Evolutionary conservation across 495 filamentous ascomycete species (phyloP), one percentile per base, ranked within the genome.

Genomic region (Glarea lozoyensis): DNA sequence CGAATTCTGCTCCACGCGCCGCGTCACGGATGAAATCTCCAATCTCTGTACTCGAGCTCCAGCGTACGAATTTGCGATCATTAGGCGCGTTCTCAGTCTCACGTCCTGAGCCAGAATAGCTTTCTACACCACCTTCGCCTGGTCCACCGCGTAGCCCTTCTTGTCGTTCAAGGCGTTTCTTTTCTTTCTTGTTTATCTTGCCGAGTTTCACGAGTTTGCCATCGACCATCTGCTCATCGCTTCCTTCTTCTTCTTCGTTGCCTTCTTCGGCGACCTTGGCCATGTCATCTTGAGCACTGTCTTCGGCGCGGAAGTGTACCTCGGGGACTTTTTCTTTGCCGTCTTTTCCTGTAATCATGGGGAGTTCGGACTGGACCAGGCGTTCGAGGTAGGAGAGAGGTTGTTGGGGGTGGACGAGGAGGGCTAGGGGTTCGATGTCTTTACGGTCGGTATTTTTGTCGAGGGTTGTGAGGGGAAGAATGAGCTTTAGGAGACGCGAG

Each of bases 1-100:
- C 78, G 57, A 97, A 97, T 53, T 94, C 86, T 35, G 82, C 69
- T 0, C 80, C 82, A 0, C 86, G 71, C 3, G 88, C 82, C 0
- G 90, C 89, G 53, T 95, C 90, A 3, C 87, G 84, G 47, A 97
- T 87, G 60, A 97, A 97, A 63, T 96, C 89, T 9, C 89, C 90
- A 20, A 97, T 80, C 52, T 96, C 90, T 9, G 89, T 95, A 12
- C 78, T 80, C 29, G 77, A 75, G 15, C 83, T 88, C 90, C 90
- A 97, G n/a, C 88, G 83, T 0, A 94, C 86, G 64, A 88, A 89
- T 17, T 73, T 67, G 3, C 10, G 1, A 13, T 21, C 13, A 34
- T 24, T 25, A 46, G 46, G 37, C 45, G 53, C 43, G 21, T 29
- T 29, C n/a, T 79, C 73, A 21, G 7, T 29, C n/a, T 79, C 73